These are phyloP conservation scores for Sanghuangporus sanghuang DNA, from an alignment of 1,284 basidiomycete genomes.

Conservation along the genomic window DNA sequence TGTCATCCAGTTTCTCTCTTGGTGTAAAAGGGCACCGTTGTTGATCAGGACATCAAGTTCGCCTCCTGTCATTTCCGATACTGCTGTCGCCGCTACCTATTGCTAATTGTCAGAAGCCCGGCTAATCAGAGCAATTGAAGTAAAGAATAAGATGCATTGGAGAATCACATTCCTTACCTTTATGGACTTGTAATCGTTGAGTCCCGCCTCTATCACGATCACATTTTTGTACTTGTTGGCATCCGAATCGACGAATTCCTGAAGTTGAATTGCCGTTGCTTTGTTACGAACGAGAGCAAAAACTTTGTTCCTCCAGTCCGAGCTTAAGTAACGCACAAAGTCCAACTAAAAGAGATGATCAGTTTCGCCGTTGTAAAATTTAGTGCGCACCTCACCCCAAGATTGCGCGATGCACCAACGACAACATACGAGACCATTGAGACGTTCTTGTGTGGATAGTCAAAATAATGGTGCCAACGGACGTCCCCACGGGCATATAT, in stretches of 20 bases:
- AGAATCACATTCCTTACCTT: constrained; percentile 19
- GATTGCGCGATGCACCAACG: constrained; percentile 29
- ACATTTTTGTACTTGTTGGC: constrained; percentile 23
- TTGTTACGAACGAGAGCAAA: constrained; percentile 27
- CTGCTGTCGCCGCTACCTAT: neutral
- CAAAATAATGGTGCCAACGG: too few species aligned
- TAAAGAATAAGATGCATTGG: neutral
- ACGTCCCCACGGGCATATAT: too few species aligned
- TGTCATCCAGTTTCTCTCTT: constrained; percentile 8
- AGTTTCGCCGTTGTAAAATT: neutral
- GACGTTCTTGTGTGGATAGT: too few species aligned
- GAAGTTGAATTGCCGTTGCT: neutral
- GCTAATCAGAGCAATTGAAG: constrained; percentile 2
- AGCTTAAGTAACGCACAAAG: constrained; percentile 28
- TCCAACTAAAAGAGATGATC: constrained; percentile 24
- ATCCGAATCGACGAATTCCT: constrained; percentile 14
- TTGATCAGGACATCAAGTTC: constrained; percentile 31
- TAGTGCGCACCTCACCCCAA: constrained; percentile 23
- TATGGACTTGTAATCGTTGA: constrained; percentile 26
- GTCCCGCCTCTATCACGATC: constrained; percentile 29
- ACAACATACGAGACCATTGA: constrained; percentile 29
- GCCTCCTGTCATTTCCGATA: constrained; percentile 19
- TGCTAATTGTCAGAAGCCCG: neutral
- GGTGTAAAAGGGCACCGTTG: constrained; percentile 25
- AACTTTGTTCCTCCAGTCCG: constrained; percentile 25